These are phyloP conservation scores for Thymus quinquecostatus DNA, from an alignment of 257 asterid species.

Conservation along the genomic window DNA sequence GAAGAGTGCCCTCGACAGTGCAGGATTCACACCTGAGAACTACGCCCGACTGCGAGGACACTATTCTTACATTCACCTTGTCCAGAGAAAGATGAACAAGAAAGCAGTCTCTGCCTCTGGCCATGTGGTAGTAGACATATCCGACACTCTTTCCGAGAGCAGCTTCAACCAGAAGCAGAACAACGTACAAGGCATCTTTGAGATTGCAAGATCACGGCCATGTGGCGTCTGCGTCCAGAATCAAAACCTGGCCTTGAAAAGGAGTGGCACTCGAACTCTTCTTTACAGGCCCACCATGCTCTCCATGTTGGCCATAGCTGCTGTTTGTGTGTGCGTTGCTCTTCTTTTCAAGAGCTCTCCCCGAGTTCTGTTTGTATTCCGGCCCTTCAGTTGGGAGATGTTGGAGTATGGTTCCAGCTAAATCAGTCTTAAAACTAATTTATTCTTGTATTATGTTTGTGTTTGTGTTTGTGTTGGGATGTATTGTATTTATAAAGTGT, in stretches of 20 bases:
- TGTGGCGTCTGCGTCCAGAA: conserved; percentile 56
- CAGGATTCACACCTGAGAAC: conserved; percentile 77
- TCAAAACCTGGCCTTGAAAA: conserved; percentile 33
- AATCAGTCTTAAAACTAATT: conserved; percentile 12
- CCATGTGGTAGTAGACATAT: conserved; percentile 66
- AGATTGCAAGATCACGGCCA: conserved; percentile 44
- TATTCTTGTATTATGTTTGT: neutral
- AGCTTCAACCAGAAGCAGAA: conserved; percentile 48
- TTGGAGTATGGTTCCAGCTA: conserved; percentile 76
- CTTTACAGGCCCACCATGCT: conserved; percentile 72
- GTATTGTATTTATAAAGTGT: conserved; percentile 30
- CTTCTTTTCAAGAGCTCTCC: conserved; percentile 80
- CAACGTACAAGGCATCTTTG: conserved; percentile 44
- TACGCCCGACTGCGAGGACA: conserved; percentile 84
- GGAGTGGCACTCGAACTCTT: conserved; percentile 47
- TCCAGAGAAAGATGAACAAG: conserved; percentile 69
- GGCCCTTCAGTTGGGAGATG: conserved; percentile 84
- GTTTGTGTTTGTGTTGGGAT: conserved; percentile 27
- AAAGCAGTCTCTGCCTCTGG: conserved; percentile 42
- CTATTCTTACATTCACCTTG: conserved; percentile 70
- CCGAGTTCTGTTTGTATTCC: conserved; percentile 55
- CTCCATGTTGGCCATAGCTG: conserved; percentile 81
- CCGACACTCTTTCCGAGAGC: conserved; percentile 38
- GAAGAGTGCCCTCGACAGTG: conserved; percentile 67
- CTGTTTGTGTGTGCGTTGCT: conserved; percentile 84